Conservation (phyloP, 1,139 yeast species). For the Candida sanyaensis region DNA sequence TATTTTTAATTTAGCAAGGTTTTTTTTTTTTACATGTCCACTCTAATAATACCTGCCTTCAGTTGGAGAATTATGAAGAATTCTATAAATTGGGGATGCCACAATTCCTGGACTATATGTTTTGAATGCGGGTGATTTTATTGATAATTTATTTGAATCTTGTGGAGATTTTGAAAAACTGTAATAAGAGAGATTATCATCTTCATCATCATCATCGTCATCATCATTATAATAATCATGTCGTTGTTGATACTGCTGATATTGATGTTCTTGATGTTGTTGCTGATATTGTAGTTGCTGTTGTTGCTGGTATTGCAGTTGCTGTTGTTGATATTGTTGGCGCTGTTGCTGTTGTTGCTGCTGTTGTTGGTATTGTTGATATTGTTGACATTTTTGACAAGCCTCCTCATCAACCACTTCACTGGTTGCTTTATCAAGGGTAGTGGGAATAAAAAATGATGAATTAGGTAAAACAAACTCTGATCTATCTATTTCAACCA, state of each 20-base stretch:
- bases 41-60: neutral
- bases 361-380: too few relatives aligned
- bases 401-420: slow-evolving; percentile 12
- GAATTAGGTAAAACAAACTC: slow-evolving; percentile 6
- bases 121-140: neutral
- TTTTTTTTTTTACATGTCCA: too few relatives aligned
- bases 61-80: slow-evolving; percentile 7
- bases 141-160: neutral
- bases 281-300: too few relatives aligned
- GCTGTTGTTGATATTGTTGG: too few relatives aligned
- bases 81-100: slow-evolving; percentile 12
- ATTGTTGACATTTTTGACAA: too few relatives aligned
- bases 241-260: too few relatives aligned
- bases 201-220: neutral
- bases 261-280: too few relatives aligned
- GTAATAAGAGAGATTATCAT: neutral
- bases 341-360: too few relatives aligned
- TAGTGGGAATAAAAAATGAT: slow-evolving; percentile 4
- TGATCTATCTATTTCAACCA: slow-evolving; percentile 5
- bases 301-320: too few relatives aligned
- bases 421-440: slow-evolving; percentile 1
- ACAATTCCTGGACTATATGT: slow-evolving; percentile 1
- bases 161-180: slow-evolving; percentile 2
- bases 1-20: too few relatives aligned
- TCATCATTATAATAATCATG: slow-evolving; percentile 2